Evolutionary conservation across 768 basidiomycete genomes (phyloP).

Genomic region (Lactarius tabidus): DNA sequence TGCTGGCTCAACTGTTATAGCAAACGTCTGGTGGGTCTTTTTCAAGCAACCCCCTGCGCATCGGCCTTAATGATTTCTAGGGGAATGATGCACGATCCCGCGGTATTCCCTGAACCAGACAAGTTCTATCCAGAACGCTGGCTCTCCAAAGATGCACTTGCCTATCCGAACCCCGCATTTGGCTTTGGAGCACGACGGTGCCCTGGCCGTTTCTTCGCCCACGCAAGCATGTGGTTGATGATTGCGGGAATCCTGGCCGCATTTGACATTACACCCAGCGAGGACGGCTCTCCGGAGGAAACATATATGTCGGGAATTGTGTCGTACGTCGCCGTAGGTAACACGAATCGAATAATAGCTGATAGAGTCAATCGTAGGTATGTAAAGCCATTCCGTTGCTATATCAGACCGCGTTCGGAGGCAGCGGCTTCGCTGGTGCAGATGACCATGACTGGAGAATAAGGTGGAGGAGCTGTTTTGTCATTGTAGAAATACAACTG

Average conservation of each 20-base stretch:
- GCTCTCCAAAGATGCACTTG: neutral
- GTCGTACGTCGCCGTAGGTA: too few species aligned
- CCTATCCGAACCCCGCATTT: neutral
- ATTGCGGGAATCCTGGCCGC: neutral
- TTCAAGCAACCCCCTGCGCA: too few species aligned
- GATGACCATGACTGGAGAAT: neutral
- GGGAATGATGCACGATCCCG: neutral
- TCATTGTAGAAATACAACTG: too few species aligned
- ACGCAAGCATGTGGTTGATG: neutral
- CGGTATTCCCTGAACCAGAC: neutral
- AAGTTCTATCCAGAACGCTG: neutral
- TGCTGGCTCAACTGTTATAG: neutral
- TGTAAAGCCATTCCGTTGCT: neutral
- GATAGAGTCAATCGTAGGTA: neutral
- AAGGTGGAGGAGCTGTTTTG: neutral
- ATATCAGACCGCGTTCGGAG: neutral
- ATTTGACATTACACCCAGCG: neutral
- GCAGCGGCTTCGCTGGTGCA: neutral
- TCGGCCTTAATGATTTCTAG: neutral
- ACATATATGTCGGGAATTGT: too few species aligned
- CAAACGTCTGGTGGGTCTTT: neutral
- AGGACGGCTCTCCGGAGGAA: neutral
- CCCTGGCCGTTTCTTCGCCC: neutral
- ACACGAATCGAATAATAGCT: too few species aligned
- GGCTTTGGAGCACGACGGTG: neutral